Percentiles rank a stretch among this genome's conserved stretches.
Evolutionary conservation across 257 asterid genomes (phyloP).

Genomic region (Forsythia viridissima): DNA sequence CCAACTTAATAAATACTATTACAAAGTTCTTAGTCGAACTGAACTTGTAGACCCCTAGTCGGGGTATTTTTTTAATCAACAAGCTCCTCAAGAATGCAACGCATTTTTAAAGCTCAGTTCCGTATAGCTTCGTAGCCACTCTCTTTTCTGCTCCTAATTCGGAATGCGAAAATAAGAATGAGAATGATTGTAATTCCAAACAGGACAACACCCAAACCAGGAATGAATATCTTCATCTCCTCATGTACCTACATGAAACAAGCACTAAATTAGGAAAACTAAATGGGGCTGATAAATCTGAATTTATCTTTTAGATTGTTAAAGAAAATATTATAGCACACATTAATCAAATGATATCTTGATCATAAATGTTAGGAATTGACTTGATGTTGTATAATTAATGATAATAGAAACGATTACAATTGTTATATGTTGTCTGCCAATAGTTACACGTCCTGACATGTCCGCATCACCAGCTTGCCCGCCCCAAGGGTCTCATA

Average conservation of each 20-base stretch:
- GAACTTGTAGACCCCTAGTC: no score
- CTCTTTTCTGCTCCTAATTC: slow-evolving; percentile 24
- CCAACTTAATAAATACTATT: no score
- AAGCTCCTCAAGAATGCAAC: background rate
- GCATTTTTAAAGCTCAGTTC: slow-evolving; percentile 1
- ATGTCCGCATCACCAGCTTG: no score
- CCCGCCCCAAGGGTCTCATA: no score
- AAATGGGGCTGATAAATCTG: background rate
- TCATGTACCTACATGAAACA: slow-evolving; percentile 36
- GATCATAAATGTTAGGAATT: background rate
- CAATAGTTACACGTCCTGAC: no score
- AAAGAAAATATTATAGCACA: background rate
- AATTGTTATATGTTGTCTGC: no score
- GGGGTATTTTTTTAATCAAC: background rate
- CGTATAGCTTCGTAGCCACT: slow-evolving; percentile 43
- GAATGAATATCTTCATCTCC: slow-evolving; percentile 11
- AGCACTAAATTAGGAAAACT: background rate
- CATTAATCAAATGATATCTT: background rate
- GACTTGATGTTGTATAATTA: no score
- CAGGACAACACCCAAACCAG: slow-evolving; percentile 33
- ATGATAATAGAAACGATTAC: no score
- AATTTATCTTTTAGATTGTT: background rate
- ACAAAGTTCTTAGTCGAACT: no score
- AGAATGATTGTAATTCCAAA: slow-evolving; percentile 31
- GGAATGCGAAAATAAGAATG: slow-evolving; percentile 20